Conservation (phyloP, 495 filamentous ascomycete genomes). For the Trypethelium eluteriae region DNA sequence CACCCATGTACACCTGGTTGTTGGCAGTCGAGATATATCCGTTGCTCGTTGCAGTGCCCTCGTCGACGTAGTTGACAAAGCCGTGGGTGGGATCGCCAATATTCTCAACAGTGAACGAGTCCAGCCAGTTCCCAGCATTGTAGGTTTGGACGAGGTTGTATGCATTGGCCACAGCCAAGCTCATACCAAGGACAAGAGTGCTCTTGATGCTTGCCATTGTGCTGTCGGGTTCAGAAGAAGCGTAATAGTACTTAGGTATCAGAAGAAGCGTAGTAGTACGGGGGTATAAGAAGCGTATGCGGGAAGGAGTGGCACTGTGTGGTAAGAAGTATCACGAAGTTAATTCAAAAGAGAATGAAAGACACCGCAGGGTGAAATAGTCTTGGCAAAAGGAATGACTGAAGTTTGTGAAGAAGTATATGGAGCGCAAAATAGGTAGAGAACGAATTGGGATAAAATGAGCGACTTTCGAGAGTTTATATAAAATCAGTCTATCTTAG, state of each 20-base stretch:
- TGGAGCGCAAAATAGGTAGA: not conserved
- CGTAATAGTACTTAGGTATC: not conserved
- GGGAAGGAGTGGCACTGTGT: not conserved
- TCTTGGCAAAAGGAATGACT: not conserved
- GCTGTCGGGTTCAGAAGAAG: not conserved
- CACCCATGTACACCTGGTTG: constrained; percentile 26
- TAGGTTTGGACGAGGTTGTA: not conserved
- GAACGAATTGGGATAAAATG: not conserved
- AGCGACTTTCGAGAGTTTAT: constrained; percentile 2
- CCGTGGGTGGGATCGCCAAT: constrained; percentile 31
- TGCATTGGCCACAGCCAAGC: not conserved
- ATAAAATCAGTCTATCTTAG: not conserved
- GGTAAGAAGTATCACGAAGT: not conserved
- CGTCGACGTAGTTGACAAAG: constrained; percentile 30
- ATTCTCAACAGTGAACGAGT: constrained; percentile 1
- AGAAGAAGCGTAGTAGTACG: not conserved
- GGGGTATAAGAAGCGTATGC: not conserved
- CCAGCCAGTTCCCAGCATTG: not conserved
- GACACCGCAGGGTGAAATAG: not conserved
- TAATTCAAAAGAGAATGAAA: not conserved
- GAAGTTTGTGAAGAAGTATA: not conserved
- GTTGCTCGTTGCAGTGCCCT: constrained; percentile 21
- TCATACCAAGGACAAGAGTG: not conserved
- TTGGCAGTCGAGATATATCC: constrained; percentile 25
- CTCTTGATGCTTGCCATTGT: constrained; percentile 9